phyloP scores from a whole-genome alignment of 2,329 filamentous ascomycete genomes.

The Trichoderma sp. region DNA sequence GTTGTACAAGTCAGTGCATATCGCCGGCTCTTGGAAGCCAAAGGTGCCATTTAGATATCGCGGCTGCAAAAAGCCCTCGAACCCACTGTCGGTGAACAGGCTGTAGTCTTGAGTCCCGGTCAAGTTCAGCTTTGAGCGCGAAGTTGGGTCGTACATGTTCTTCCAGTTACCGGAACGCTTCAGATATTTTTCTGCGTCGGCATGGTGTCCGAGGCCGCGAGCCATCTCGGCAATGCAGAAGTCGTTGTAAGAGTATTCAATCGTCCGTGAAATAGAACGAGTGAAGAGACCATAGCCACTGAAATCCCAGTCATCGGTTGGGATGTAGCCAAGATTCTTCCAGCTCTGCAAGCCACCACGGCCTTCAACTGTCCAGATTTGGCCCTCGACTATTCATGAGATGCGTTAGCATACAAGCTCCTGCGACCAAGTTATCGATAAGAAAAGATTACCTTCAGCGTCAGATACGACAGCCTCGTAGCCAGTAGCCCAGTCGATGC shows the following conservation, averaged over 20 bases:
- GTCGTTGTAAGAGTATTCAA: constrained; percentile 81
- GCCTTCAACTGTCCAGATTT: constrained; percentile 69
- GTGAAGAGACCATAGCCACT: constrained; percentile 66
- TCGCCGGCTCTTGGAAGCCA: constrained; percentile 63
- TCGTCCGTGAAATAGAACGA: constrained; percentile 69
- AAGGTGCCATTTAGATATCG: constrained; percentile 66
- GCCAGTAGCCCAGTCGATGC: constrained; percentile 68
- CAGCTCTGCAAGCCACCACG: constrained; percentile 71
- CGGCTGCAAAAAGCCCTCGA: constrained; percentile 69
- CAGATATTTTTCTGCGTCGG: constrained; percentile 61
- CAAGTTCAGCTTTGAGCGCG: constrained; percentile 36
- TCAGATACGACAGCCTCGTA: constrained; percentile 75
- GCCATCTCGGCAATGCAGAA: constrained; percentile 69
- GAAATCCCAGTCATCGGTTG: constrained; percentile 65
- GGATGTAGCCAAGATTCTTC: constrained; percentile 72
- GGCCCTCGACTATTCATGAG: constrained; percentile 42
- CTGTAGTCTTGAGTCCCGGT: constrained; percentile 45
- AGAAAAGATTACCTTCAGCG: constrained; percentile 59
- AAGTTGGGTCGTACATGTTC: constrained; percentile 60
- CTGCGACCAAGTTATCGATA: constrained; percentile 26
- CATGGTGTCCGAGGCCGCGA: constrained; percentile 53
- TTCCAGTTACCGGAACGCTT: constrained; percentile 66
- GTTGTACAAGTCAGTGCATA: constrained; percentile 45
- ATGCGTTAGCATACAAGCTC: not conserved
- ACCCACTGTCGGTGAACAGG: constrained; percentile 48